Base-by-base conservation (phyloP, 768 basidiomycete genomes). In the Pisolithus albus region DNA sequence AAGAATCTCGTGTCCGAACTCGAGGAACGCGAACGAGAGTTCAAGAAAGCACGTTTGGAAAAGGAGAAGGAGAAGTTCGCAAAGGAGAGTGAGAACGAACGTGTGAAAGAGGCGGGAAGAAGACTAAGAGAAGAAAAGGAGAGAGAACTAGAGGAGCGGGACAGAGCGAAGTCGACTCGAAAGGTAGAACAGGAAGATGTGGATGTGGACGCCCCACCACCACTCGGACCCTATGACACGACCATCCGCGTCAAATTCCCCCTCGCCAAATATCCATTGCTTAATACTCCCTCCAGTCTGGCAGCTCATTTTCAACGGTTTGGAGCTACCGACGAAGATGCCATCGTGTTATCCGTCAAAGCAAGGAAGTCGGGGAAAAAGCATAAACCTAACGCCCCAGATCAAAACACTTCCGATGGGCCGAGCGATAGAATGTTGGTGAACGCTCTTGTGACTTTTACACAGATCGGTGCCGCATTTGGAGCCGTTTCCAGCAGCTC, bases 1-100 rank as follows among this genome's bases (percentile, higher is more conserved):
- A 89, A 86, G 70, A 77, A 65, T 32, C 69, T 92, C 55, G 76
- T 88, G 19, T 83, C 86, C 30, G 89, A 90, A 60, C 75, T 92
- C 13, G 90, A 92, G 63, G 83, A 81, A 59, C 75, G 85, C 32
- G 90, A 92, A 58, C 76, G 80, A 8, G 85, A 77, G 18, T 82
- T 84, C 68, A 92, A 90, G 73, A 87, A 85, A 62, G 73, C 81
- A 1, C 76, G 77, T 47, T 57, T 76, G 47, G 85, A 82, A n/a
- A 80, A 81, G 56, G 75, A 80, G 53, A 74, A 78, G 55, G 79
- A 83, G 55, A 78, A 81, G 61, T 70, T 68, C 3, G 73, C 70
- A 42, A 67, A 73, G 49, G 78, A 77, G 69, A 72, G 77, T 7
- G 82, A 86, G 62, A 82, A 82, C 2, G 87, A 87, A 62, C 75